These are phyloP conservation scores for Debaryomycetaceae sp. DNA, from an alignment of 1,139 yeast species.

Conservation along the genomic window DNA sequence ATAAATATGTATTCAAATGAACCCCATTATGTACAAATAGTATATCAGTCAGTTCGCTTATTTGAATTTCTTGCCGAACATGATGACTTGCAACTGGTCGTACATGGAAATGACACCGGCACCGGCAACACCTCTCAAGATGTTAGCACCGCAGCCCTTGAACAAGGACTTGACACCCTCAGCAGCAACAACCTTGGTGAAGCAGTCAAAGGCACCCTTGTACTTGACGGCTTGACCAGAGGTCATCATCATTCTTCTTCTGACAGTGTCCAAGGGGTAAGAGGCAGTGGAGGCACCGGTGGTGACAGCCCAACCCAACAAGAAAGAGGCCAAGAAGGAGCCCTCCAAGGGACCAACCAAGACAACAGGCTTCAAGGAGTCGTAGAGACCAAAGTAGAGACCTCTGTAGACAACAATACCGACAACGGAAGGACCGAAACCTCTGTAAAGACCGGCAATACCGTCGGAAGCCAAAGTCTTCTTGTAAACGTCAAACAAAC, in stretches of 20 bases:
- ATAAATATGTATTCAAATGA: constrained; percentile 8
- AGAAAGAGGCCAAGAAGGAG: constrained; percentile 52
- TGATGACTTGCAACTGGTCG: constrained; percentile 49
- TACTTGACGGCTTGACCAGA: constrained; percentile 54
- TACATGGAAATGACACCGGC: constrained; percentile 53
- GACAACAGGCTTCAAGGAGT: constrained; percentile 51
- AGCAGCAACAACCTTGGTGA: constrained; percentile 47
- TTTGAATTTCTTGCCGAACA: constrained; percentile 48
- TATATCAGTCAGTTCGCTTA: constrained; percentile 16
- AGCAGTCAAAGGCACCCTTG: constrained; percentile 49
- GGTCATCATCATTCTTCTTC: constrained; percentile 58
- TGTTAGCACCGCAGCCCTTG: constrained; percentile 56
- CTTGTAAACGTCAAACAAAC: constrained; percentile 51
- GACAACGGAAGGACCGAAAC: constrained; percentile 52
- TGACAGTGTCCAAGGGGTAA: constrained; percentile 52
- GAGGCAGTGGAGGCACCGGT: constrained; percentile 54
- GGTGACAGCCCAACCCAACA: constrained; percentile 53
- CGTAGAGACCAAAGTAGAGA: constrained; percentile 53
- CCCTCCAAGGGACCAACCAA: constrained; percentile 54
- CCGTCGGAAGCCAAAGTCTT: constrained; percentile 52
- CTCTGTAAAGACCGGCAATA: constrained; percentile 56
- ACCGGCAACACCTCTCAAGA: constrained; percentile 57
- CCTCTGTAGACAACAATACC: constrained; percentile 56
- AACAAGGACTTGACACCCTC: constrained; percentile 48
- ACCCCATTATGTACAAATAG: constrained; percentile 6